These are phyloP conservation scores for Colletotrichum euphorbiae DNA, from an alignment of 2,329 filamentous ascomycete species.

Conservation along the genomic window DNA sequence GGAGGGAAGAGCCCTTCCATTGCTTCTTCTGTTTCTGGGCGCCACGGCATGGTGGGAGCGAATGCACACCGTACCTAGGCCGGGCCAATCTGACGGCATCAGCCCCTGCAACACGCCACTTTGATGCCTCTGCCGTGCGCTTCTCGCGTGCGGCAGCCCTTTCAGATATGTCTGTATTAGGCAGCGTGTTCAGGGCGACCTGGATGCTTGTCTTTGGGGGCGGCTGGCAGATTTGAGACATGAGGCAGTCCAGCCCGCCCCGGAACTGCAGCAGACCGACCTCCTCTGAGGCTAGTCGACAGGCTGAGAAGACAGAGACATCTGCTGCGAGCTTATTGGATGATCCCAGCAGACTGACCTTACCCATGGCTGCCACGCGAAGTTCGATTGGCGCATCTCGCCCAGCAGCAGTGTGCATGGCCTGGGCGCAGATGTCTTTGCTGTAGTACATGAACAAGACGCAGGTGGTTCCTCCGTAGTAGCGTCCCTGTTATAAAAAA, in stretches of 20 bases:
- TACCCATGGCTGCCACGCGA: constrained; percentile 30
- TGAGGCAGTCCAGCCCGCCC: constrained; percentile 24
- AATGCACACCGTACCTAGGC: constrained; percentile 29
- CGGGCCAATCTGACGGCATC: constrained; percentile 18
- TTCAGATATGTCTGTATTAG: background rate
- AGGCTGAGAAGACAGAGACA: constrained; percentile 1
- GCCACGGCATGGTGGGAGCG: constrained; percentile 24
- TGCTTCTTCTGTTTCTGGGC: constrained; percentile 12
- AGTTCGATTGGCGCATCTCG: constrained; percentile 39
- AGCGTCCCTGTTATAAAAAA: constrained; percentile 20
- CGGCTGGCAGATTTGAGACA: constrained; percentile 29
- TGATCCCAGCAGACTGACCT: constrained; percentile 31
- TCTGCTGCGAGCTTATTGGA: constrained; percentile 26
- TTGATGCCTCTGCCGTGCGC: constrained; percentile 27
- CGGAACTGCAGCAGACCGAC: background rate
- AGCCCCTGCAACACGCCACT: constrained; percentile 34
- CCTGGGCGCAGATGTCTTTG: constrained; percentile 37
- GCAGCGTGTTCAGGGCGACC: constrained; percentile 2
- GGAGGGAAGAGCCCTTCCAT: constrained; percentile 9
- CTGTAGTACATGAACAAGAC: constrained; percentile 35
- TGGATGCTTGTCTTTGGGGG: constrained; percentile 30
- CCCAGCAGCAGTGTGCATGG: constrained; percentile 30
- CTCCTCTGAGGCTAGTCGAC: background rate
- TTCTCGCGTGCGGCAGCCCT: constrained; percentile 18
- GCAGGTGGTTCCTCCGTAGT: constrained; percentile 19